Evolutionary conservation across 192 early-diverging fungal species (phyloP).

Genomic region (Cladochytrium replicatum): DNA sequence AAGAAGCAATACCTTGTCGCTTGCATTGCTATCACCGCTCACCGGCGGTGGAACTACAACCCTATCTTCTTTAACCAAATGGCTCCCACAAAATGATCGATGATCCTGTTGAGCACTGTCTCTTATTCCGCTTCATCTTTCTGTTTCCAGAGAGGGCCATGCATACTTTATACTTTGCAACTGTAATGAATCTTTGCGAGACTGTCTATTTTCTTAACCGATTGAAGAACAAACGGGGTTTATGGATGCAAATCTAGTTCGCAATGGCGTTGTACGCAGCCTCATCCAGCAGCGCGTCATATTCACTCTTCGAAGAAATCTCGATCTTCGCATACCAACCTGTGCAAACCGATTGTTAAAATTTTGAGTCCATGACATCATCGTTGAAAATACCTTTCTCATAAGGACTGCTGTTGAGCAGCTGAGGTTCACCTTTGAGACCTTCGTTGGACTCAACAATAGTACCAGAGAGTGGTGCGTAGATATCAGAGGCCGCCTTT

Average conservation of each 20-base stretch:
- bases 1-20: too few species aligned
- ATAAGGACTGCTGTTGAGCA: slow-evolving; percentile 72
- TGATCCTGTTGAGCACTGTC: too few species aligned
- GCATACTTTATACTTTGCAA: too few species aligned
- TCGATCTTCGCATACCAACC: slow-evolving; percentile 93
- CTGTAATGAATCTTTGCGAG: too few species aligned
- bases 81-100: too few species aligned
- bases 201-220: too few species aligned
- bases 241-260: slow-evolving; percentile 3
- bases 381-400: slow-evolving; percentile 45
- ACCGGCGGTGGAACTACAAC: too few species aligned
- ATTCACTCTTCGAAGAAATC: slow-evolving; percentile 52
- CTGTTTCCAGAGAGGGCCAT: too few species aligned
- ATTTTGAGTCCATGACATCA: not conserved
- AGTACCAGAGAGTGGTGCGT: slow-evolving; percentile 73
- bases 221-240: too few species aligned
- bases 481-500: slow-evolving; percentile 90
- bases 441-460: slow-evolving; percentile 66
- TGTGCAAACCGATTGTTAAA: slow-evolving; percentile 16
- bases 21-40: too few species aligned
- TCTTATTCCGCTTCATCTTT: too few species aligned
- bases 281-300: slow-evolving; percentile 64
- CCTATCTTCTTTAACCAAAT: too few species aligned
- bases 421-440: slow-evolving; percentile 55
- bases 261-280: slow-evolving; percentile 49